Evolutionary conservation across 805 yeast genomes (phyloP), one percentile per base, ranked within the genome.

Genomic region (Scheffersomyces ergatensis): DNA sequence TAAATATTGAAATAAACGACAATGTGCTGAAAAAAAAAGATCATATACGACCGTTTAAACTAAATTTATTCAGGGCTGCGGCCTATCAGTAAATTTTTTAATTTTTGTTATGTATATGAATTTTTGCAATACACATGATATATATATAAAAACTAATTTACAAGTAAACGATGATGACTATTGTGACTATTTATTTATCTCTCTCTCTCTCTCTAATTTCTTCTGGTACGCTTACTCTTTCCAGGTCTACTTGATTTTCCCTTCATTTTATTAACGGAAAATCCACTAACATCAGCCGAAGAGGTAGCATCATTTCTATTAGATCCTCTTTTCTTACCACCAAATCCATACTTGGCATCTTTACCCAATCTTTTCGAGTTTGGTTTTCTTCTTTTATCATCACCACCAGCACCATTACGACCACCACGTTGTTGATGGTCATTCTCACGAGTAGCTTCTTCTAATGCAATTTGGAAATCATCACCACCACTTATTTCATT

Each of bases 381-480:
- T 40, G 83, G 80, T 59, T 76, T 77, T 14, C 61, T 62, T 60
- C 80, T 77, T 62, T 77, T 78, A 40, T 67, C 66, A 40, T 67
- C 70, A 41, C 65, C 65, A n/a, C n/a, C n/a, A n/a, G n/a, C n/a
- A n/a, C n/a, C n/a, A n/a, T n/a, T n/a, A n/a, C n/a, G n/a, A 32
- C 48, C 57, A 7, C 24, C 24, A 7, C 24, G 6, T n/a, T n/a
- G n/a, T 40, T 54, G 51, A 32, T 60, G 55, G 33, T 67, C 70
- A 14, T 55, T 54, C 29, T 53, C 57, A 17, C 47, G 42, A n/a
- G 87, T 77, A 37, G 89, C 89, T 63, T 90, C 97, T 67, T 90
- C 97, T 50, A 92, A 77, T 33, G 96, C 97, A 54, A 92, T 85
- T 59, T 86, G 89, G 64, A 92, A 90, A 33, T 70, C 76, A 51